phyloP scores from a whole-genome alignment of 2,329 filamentous ascomycete genomes.

The Ophiostoma triangulosporum region DNA sequence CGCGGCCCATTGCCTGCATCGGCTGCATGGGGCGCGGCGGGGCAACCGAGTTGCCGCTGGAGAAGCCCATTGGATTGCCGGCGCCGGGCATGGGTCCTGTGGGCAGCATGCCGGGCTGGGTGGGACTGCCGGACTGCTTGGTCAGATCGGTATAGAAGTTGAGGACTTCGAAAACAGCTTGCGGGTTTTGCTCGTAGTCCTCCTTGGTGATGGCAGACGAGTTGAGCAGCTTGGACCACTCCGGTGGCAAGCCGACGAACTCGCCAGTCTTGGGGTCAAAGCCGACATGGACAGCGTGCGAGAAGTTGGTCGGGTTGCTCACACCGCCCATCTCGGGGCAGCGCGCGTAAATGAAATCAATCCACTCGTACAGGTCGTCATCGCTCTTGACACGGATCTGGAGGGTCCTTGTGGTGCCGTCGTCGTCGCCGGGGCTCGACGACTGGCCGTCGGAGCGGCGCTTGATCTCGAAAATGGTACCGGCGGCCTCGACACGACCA shows the following conservation, averaged over 20 bases:
- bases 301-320: conserved; percentile 97
- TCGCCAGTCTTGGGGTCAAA: conserved; percentile 92
- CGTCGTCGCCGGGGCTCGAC: conserved; percentile 61
- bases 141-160: conserved; percentile 79
- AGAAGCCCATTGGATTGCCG: conserved; percentile 51
- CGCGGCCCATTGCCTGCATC: conserved; percentile 28
- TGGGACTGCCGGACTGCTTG: conserved; percentile 59
- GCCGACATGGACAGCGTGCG: conserved; percentile 90
- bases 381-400: conserved; percentile 91
- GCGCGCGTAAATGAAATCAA: conserved; percentile 92
- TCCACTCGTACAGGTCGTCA: conserved; percentile 97
- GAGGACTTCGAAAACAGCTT: conserved; percentile 67
- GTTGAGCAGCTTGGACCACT: conserved; percentile 95
- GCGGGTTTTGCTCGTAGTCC: conserved; percentile 93
- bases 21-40: conserved; percentile 55
- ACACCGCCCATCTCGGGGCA: conserved; percentile 97
- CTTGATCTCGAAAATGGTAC: conserved; percentile 89
- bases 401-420: conserved; percentile 68
- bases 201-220: conserved; percentile 96
- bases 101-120: conserved; percentile 51
- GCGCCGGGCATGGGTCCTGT: conserved; percentile 44
- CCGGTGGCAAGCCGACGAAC: conserved; percentile 84
- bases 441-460: conserved; percentile 55
- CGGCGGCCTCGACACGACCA: conserved; percentile 77
- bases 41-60: conserved; percentile 43